These are phyloP conservation scores for Schizochytrium sp. DNA, from an alignment of 108 stramenopile genomes.

Conservation along the genomic window DNA sequence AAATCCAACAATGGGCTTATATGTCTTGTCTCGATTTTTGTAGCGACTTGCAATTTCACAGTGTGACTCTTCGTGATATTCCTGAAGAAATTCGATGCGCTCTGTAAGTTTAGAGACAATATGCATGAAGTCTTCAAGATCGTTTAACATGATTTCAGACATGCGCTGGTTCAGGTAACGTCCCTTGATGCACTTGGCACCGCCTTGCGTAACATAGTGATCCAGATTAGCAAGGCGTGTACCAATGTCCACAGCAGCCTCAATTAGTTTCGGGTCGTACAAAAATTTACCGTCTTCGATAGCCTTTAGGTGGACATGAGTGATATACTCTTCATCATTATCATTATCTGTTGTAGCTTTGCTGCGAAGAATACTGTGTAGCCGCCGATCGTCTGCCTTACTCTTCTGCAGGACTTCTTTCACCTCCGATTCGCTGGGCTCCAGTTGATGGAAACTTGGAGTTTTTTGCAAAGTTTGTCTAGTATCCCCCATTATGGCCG, in stretches of 20 bases:
- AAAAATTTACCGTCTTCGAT: constrained; percentile 20
- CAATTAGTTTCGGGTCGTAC: neutral
- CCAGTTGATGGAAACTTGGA: too few species aligned
- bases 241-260: neutral
- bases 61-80: neutral
- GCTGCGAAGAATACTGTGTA: neutral
- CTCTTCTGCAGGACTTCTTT: too few species aligned
- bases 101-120: neutral
- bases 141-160: neutral
- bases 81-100: neutral
- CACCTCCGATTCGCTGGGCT: too few species aligned
- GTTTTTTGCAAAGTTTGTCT: too few species aligned
- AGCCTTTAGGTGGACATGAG: constrained; percentile 7
- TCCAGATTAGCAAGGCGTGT: neutral
- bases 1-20: too few species aligned
- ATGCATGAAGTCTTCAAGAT: constrained; percentile 33
- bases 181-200: too few species aligned
- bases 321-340: neutral
- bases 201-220: neutral
- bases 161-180: neutral
- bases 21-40: too few species aligned
- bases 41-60: neutral
- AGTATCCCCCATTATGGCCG: too few species aligned
- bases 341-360: neutral
- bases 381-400: too few species aligned